Percentiles rank a stretch among this genome's conserved stretches.
Evolutionary conservation across 345 rosid genomes (phyloP).

Genomic region (Syzygium oleosum): DNA sequence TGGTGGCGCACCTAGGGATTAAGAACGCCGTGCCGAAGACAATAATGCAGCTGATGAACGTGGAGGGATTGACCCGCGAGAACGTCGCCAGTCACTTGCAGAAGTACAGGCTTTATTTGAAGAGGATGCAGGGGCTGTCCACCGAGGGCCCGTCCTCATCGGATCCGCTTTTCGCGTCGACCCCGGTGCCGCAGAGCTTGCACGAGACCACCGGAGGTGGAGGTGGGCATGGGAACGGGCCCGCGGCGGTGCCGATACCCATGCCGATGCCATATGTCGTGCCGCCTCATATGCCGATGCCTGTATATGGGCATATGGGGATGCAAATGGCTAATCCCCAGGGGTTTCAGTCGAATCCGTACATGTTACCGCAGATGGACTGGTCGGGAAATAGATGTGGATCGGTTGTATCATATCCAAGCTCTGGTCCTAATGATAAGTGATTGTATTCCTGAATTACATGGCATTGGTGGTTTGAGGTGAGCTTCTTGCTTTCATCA

Average conservation of each 20-base stretch:
- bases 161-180: slow-evolving; percentile 74
- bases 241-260: slow-evolving; percentile 19
- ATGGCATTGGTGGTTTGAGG: neutral
- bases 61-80: slow-evolving; percentile 86
- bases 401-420: slow-evolving; percentile 39
- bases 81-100: slow-evolving; percentile 95
- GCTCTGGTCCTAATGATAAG: slow-evolving; percentile 50
- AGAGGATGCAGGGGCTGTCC: slow-evolving; percentile 78
- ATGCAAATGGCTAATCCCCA: slow-evolving; percentile 30
- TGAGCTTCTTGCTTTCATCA: neutral
- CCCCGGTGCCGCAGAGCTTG: slow-evolving; percentile 72
- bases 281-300: slow-evolving; percentile 49
- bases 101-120: slow-evolving; percentile 80
- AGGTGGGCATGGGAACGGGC: slow-evolving; percentile 23
- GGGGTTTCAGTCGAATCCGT: slow-evolving; percentile 41
- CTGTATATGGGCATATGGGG: slow-evolving; percentile 59
- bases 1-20: slow-evolving; percentile 77
- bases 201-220: slow-evolving; percentile 28
- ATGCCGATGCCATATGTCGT: slow-evolving; percentile 41
- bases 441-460: neutral
- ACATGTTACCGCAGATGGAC: slow-evolving; percentile 58
- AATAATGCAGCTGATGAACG: slow-evolving; percentile 98
- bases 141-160: slow-evolving; percentile 57
- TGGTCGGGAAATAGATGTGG: slow-evolving; percentile 57
- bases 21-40: slow-evolving; percentile 97